Evolutionary conservation across 345 rosid species (phyloP).

Genomic region (Eucalyptus guilfoylei): DNA sequence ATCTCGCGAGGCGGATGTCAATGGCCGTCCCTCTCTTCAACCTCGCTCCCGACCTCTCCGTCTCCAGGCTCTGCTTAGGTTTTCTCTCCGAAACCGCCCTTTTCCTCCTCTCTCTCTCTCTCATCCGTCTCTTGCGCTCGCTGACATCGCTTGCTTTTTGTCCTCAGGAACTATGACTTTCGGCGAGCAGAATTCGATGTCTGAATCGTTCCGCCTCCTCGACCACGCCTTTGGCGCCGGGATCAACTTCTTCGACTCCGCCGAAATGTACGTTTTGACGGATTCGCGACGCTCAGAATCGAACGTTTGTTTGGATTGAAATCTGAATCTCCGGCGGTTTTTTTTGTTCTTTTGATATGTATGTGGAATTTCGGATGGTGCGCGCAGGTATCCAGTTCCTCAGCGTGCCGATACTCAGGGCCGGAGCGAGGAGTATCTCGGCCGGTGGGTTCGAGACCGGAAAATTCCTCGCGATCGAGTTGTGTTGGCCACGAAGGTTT

Average conservation of each 20-base stretch:
- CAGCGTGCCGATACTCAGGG: slow-evolving; percentile 54
- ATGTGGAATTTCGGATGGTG: not conserved
- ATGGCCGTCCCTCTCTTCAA: slow-evolving; percentile 37
- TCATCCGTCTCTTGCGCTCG: not conserved
- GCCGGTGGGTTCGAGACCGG: slow-evolving; percentile 42
- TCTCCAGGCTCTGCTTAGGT: slow-evolving; percentile 55
- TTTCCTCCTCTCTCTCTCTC: not conserved
- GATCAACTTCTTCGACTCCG: slow-evolving; percentile 62
- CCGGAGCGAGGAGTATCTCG: slow-evolving; percentile 52
- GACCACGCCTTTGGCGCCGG: slow-evolving; percentile 40
- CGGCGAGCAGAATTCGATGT: slow-evolving; percentile 42
- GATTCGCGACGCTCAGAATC: not conserved
- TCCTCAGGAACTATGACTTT: slow-evolving; percentile 55
- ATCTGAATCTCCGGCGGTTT: not conserved
- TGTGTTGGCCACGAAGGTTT: slow-evolving; percentile 46
- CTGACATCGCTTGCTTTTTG: not conserved
- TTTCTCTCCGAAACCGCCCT: not conserved
- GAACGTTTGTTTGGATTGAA: not conserved
- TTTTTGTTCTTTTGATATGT: not conserved
- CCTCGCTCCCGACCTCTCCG: slow-evolving; percentile 28
- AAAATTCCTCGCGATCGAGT: slow-evolving; percentile 36
- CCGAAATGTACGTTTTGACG: slow-evolving; percentile 30
- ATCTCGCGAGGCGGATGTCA: not conserved
- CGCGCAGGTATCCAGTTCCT: slow-evolving; percentile 56
- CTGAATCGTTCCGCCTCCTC: slow-evolving; percentile 43